Evolutionary conservation across 768 basidiomycete genomes (phyloP).

Genomic region (Termitomyces sp.): DNA sequence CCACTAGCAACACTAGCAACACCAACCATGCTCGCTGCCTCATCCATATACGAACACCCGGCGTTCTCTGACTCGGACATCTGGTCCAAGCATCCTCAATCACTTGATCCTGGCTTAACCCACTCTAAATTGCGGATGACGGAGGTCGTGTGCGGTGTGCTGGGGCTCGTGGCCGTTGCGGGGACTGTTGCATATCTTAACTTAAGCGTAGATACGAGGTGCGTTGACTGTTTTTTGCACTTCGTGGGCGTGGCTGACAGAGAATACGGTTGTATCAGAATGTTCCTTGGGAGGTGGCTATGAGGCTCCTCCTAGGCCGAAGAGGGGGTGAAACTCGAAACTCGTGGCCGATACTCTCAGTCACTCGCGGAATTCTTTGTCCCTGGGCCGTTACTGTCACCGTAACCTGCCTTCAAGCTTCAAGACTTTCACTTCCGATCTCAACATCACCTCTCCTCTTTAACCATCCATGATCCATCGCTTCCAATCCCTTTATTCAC

Average conservation of each 20-base stretch:
- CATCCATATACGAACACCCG: slow-evolving; percentile 15
- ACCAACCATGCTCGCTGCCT: slow-evolving; percentile 9
- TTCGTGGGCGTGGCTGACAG: background rate
- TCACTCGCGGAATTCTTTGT: too few relatives aligned
- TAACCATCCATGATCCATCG: background rate
- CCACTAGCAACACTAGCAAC: background rate
- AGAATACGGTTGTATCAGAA: background rate
- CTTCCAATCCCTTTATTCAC: background rate
- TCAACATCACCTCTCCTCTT: background rate
- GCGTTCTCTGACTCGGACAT: slow-evolving; percentile 10
- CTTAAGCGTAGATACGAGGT: background rate
- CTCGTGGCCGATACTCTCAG: too few relatives aligned
- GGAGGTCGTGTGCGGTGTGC: slow-evolving; percentile 1
- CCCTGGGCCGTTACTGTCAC: background rate
- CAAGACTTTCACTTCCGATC: too few relatives aligned
- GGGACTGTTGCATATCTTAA: slow-evolving; percentile 2
- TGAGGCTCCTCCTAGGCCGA: background rate
- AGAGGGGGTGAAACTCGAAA: too few relatives aligned
- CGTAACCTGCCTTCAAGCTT: background rate
- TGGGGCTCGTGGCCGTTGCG: slow-evolving; percentile 3
- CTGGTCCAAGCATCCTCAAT: slow-evolving; percentile 8
- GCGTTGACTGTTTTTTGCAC: background rate
- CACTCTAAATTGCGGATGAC: background rate
- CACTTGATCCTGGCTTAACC: background rate
- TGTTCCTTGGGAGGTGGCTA: background rate